phyloP scores from a whole-genome alignment of 345 rosid genomes.

The Eucalyptus dawsonii region DNA sequence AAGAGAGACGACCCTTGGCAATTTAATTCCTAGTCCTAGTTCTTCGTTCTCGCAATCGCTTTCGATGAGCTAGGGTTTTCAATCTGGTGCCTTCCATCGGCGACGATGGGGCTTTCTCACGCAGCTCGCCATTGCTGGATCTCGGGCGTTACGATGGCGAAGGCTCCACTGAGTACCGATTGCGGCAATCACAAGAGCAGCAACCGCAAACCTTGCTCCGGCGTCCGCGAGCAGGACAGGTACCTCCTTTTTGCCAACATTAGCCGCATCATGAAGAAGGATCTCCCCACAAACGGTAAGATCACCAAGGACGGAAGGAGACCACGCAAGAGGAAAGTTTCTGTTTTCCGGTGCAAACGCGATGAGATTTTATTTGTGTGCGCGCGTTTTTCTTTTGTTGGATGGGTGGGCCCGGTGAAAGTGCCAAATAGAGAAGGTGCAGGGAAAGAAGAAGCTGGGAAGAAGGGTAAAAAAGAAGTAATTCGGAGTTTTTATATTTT shows the following conservation, averaged over 20 bases:
- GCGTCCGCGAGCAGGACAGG: not conserved
- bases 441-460: no score
- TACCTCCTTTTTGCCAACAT: not conserved
- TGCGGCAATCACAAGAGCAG: not conserved
- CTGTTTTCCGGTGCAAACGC: no score
- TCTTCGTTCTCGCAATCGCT: no score
- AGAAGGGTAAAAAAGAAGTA: no score
- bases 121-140: not conserved
- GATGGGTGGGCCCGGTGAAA: no score
- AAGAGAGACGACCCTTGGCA: not conserved
- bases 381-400: no score
- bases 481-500: no score
- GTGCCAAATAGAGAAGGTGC: no score
- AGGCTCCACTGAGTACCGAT: not conserved
- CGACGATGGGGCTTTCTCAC: not conserved
- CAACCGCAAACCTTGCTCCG: not conserved
- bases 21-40: no score
- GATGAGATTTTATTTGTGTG: no score
- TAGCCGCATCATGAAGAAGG: not conserved
- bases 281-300: not conserved
- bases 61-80: no score
- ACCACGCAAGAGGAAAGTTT: not conserved
- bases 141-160: not conserved
- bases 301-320: not conserved
- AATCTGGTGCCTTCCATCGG: not conserved